Evolutionary conservation across 2,329 filamentous ascomycete species (phyloP).

Genomic region (Arthrinium puccinioides): DNA sequence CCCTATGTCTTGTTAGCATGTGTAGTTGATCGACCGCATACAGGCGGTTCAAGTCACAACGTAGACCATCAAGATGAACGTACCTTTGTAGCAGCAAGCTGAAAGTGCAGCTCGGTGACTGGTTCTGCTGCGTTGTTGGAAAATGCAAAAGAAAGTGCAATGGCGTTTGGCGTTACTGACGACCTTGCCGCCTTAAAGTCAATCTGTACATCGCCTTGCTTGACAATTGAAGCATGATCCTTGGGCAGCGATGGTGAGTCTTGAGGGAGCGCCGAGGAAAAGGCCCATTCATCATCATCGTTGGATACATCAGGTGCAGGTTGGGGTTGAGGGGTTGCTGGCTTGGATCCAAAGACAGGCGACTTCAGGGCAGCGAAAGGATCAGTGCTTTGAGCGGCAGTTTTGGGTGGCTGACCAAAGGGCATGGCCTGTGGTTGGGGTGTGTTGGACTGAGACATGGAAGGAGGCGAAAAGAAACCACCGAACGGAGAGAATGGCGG

Average conservation of each 20-base stretch:
- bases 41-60: too few relatives aligned
- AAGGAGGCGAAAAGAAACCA: conserved; percentile 44
- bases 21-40: neutral
- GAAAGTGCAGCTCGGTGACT: conserved; percentile 77
- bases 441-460: conserved; percentile 42
- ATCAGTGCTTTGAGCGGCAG: conserved; percentile 27
- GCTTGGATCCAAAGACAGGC: conserved; percentile 29
- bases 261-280: conserved; percentile 75
- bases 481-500: conserved; percentile 48
- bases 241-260: conserved; percentile 45
- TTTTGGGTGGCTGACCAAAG: conserved; percentile 33
- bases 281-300: conserved; percentile 90
- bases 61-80: conserved; percentile 12
- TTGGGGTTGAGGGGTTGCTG: conserved; percentile 25
- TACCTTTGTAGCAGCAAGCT: conserved; percentile 91
- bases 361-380: conserved; percentile 46
- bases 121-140: conserved; percentile 69
- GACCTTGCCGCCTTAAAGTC: conserved; percentile 63
- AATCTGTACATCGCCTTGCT: conserved; percentile 63
- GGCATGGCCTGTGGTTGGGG: conserved; percentile 40
- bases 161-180: conserved; percentile 42
- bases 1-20: conserved; percentile 42
- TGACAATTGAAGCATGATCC: conserved; percentile 59
- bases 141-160: conserved; percentile 72
- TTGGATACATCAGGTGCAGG: conserved; percentile 25